These are phyloP conservation scores for Calocybe indica DNA, from an alignment of 768 basidiomycete genomes.

Conservation along the genomic window DNA sequence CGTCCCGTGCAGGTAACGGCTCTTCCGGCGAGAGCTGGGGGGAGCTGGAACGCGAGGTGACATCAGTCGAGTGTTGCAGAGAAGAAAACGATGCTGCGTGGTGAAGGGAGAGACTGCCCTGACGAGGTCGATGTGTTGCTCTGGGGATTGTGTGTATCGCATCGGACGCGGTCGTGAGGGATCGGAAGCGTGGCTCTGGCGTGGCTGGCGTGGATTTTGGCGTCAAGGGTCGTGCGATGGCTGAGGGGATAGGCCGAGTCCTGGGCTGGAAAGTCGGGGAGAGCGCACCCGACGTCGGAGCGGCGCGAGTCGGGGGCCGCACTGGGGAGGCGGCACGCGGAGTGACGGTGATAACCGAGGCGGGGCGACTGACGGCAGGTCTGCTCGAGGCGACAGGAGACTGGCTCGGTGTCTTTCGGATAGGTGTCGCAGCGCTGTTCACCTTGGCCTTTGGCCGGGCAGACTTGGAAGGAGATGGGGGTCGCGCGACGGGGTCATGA, in stretches of 20 bases:
- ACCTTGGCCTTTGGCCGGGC: conserved; percentile 38
- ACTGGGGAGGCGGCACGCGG: conserved; percentile 36
- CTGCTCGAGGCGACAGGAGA: conserved; percentile 8
- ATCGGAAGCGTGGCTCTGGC: conserved; percentile 24
- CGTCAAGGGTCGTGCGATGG: conserved; percentile 23
- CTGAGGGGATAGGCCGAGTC: conserved; percentile 14
- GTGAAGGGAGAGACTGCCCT: conserved; percentile 27
- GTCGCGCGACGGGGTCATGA: conserved; percentile 19
- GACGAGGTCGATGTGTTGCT: conserved; percentile 14
- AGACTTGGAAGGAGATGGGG: conserved; percentile 35
- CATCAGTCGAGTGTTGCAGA: conserved; percentile 19
- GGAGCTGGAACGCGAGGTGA: conserved; percentile 12
- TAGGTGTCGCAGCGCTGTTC: conserved; percentile 38
- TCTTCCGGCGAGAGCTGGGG: conserved; percentile 12
- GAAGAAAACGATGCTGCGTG: conserved; percentile 32
- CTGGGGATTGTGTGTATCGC: conserved; percentile 13
- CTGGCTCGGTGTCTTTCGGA: conserved; percentile 3
- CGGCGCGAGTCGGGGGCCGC: conserved; percentile 32
- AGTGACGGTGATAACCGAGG: background rate
- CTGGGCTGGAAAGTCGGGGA: conserved; percentile 25
- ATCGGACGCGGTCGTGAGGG: conserved; percentile 19
- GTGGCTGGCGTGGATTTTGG: conserved; percentile 26
- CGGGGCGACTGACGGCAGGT: background rate
- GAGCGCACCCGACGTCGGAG: conserved; percentile 21
- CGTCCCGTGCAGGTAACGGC: conserved; percentile 5